These are phyloP conservation scores for Starmerella apis DNA, from an alignment of 805 yeast species.

Conservation along the genomic window DNA sequence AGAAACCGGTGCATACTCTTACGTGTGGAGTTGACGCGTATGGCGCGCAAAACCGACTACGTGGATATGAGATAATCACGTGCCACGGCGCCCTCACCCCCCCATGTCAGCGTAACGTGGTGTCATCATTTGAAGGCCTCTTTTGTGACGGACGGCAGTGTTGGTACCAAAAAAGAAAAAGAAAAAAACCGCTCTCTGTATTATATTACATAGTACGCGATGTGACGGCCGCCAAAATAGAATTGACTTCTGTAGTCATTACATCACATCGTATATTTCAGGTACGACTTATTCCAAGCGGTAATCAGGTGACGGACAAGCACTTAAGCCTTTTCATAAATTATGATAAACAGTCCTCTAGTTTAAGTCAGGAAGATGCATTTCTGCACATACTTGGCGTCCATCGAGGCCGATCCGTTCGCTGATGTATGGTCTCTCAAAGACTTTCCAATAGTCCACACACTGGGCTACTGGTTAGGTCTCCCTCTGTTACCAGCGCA, in stretches of 20 bases:
- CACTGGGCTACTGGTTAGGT: constrained; percentile 20
- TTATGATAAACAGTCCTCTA: neutral
- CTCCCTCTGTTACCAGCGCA: constrained; percentile 30
- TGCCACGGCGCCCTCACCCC: neutral
- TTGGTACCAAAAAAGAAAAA: too few relatives aligned
- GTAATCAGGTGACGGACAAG: too few relatives aligned
- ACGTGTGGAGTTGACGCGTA: constrained; percentile 5
- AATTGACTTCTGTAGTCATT: too few relatives aligned
- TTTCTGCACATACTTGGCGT: constrained; percentile 3
- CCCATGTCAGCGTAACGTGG: neutral
- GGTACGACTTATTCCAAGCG: too few relatives aligned
- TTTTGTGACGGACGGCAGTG: too few relatives aligned
- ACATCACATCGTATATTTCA: too few relatives aligned
- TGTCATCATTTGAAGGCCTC: too few relatives aligned
- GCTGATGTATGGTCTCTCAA: constrained; percentile 10
- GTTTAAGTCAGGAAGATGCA: neutral
- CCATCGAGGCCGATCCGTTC: constrained; percentile 16
- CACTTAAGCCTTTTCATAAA: neutral
- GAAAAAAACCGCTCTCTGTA: too few relatives aligned
- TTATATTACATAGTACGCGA: too few relatives aligned
- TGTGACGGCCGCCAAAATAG: too few relatives aligned
- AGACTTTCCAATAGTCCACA: constrained; percentile 3
- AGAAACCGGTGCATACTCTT: constrained; percentile 1
- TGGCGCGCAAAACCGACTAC: constrained; percentile 7
- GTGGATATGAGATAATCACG: neutral